A percentile compares a stretch with the other conserved stretches of the same genome.
Evolutionary conservation across 2,329 filamentous ascomycete genomes (phyloP).

Genomic region (Fusarium compactum): DNA sequence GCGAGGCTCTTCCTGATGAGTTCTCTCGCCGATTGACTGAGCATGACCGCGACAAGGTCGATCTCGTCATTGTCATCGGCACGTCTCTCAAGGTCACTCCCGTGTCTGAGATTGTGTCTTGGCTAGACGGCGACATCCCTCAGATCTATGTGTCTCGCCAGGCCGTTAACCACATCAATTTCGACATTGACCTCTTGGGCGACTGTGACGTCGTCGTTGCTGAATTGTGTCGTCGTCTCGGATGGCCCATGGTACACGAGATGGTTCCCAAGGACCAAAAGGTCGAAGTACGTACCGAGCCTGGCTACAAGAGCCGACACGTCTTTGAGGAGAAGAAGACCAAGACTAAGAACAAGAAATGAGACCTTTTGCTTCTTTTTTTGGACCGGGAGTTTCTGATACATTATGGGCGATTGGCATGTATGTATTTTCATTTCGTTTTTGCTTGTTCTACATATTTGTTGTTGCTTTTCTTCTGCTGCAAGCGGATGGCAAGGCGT

Average conservation of each 20-base stretch:
- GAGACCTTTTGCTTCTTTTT: not conserved
- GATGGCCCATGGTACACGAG: conserved; percentile 83
- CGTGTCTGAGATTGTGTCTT: conserved; percentile 89
- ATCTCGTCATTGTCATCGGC: conserved; percentile 95
- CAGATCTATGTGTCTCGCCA: conserved; percentile 92
- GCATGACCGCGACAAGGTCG: conserved; percentile 81
- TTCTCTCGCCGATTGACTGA: conserved; percentile 86
- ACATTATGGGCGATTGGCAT: not conserved
- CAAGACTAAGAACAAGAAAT: conserved; percentile 11
- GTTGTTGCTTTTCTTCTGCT: conserved; percentile 16
- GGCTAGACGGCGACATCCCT: conserved; percentile 81
- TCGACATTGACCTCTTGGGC: conserved; percentile 95
- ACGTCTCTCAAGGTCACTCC: conserved; percentile 96
- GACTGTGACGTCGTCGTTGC: conserved; percentile 92
- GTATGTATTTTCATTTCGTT: not conserved
- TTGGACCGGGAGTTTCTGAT: too few species aligned
- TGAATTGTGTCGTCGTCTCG: conserved; percentile 84
- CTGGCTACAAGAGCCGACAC: conserved; percentile 54
- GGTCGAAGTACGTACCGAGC: conserved; percentile 64
- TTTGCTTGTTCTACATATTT: conserved; percentile 6
- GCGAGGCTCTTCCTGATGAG: conserved; percentile 85
- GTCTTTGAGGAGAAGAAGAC: conserved; percentile 49
- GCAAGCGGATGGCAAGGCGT: conserved; percentile 42
- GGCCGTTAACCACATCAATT: conserved; percentile 89
- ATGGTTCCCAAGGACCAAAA: conserved; percentile 80